Conservation (phyloP, 192 early-diverging fungal species). For the Chytriomyces sp. region DNA sequence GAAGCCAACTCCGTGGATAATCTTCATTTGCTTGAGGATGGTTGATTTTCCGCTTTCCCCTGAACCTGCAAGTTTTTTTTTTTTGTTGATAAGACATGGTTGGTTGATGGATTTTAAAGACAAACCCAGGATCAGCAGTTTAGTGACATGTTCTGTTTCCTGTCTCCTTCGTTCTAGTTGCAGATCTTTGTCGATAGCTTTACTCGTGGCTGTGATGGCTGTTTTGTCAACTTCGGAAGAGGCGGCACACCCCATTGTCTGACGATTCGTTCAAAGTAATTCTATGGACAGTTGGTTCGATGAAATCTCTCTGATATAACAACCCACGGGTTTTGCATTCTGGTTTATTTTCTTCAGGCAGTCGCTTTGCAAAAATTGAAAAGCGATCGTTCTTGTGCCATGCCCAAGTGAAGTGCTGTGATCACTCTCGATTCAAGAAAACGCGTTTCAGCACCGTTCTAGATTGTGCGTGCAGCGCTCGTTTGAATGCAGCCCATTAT, state of each 20-base stretch:
- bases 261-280: not conserved
- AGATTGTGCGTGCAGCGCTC: too few species aligned
- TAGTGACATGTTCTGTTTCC: not conserved
- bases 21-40: conserved; percentile 30
- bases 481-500: too few species aligned
- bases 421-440: not conserved
- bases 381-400: too few species aligned
- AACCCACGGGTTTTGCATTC: not conserved
- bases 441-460: too few species aligned
- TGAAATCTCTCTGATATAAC: too few species aligned
- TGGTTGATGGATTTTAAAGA: too few species aligned
- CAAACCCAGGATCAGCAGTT: not conserved
- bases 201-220: not conserved
- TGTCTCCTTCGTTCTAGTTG: not conserved
- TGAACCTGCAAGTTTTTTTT: conserved; percentile 11
- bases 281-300: not conserved
- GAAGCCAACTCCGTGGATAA: conserved; percentile 28
- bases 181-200: not conserved
- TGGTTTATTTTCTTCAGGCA: not conserved
- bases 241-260: conserved; percentile 4
- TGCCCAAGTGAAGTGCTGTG: not conserved
- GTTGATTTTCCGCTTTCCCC: conserved; percentile 36
- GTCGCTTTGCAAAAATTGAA: too few species aligned
- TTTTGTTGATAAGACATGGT: not conserved
- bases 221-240: not conserved